Conservation (phyloP, 345 rosid genomes). For the Acer campestre region DNA sequence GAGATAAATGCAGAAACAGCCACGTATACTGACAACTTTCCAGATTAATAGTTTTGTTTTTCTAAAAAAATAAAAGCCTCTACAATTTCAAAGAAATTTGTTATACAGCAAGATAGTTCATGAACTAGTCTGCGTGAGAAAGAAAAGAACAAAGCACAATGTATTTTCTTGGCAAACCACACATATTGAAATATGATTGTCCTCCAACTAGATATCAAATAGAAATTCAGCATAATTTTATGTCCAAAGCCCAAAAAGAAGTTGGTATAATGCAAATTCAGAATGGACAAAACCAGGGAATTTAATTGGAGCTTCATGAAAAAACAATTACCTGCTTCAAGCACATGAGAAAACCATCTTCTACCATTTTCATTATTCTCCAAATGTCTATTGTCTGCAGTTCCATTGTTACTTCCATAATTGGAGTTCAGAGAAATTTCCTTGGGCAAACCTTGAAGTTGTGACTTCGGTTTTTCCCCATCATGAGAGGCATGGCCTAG, state of each 20-base stretch:
- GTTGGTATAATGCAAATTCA: neutral
- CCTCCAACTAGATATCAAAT: slow-evolving; percentile 14
- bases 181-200: neutral
- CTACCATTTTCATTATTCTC: slow-evolving; percentile 37
- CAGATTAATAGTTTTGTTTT: neutral
- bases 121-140: neutral
- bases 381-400: slow-evolving; percentile 15
- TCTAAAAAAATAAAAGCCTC: neutral
- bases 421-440: slow-evolving; percentile 37
- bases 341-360: slow-evolving; percentile 42
- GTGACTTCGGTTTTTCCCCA: slow-evolving; percentile 35
- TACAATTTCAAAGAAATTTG: neutral
- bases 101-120: neutral
- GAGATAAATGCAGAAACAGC: neutral
- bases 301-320: slow-evolving; percentile 17
- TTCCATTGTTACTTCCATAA: slow-evolving; percentile 34
- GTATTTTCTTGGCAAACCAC: neutral
- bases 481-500: slow-evolving; percentile 27
- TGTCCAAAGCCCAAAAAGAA: slow-evolving; percentile 12
- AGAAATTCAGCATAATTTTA: slow-evolving; percentile 3
- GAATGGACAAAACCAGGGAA: slow-evolving; percentile 12
- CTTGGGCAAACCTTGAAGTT: slow-evolving; percentile 43
- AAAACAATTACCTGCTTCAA: slow-evolving; percentile 56
- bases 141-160: neutral
- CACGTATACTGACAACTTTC: neutral